phyloP scores from a whole-genome alignment of 2,329 filamentous ascomycete species.

The Cercospora citrullina region DNA sequence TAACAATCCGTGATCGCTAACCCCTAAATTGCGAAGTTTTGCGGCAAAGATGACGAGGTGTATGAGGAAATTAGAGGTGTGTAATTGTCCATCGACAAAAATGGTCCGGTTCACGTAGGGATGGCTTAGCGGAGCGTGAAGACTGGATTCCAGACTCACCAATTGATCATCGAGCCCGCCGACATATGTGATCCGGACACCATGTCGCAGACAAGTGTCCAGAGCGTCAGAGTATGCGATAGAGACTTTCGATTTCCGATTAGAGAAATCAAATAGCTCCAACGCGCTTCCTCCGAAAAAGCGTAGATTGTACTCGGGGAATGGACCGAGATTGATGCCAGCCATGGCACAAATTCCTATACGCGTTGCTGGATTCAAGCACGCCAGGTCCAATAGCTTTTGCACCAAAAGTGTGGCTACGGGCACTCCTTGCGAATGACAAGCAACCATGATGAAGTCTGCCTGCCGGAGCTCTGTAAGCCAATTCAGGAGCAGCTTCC shows the following conservation, averaged over 20 bases:
- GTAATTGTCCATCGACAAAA: conserved; percentile 89
- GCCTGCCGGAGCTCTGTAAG: conserved; percentile 84
- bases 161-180: conserved; percentile 97
- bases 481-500: conserved; percentile 94
- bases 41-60: conserved; percentile 90
- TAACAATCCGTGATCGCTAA: conserved; percentile 90
- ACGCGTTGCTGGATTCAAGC: conserved; percentile 67
- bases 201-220: conserved; percentile 71
- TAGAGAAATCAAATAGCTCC: conserved; percentile 91
- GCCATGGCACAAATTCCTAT: conserved; percentile 89
- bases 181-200: conserved; percentile 80
- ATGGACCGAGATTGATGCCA: conserved; percentile 90
- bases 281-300: conserved; percentile 88
- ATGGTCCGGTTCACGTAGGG: conserved; percentile 95
- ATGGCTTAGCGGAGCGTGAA: conserved; percentile 81
- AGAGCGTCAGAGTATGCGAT: conserved; percentile 77
- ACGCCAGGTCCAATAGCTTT: conserved; percentile 87
- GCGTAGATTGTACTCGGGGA: conserved; percentile 85
- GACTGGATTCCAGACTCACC: conserved; percentile 88
- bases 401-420: conserved; percentile 90
- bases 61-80: conserved; percentile 90
- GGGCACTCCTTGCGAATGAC: conserved; percentile 93
- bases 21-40: conserved; percentile 88
- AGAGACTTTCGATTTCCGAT: conserved; percentile 77
- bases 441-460: conserved; percentile 88